Evolutionary conservation across 768 basidiomycete species (phyloP), one percentile per base, ranked within the genome.

Genomic region (Boletus rufocinnamomeus): DNA sequence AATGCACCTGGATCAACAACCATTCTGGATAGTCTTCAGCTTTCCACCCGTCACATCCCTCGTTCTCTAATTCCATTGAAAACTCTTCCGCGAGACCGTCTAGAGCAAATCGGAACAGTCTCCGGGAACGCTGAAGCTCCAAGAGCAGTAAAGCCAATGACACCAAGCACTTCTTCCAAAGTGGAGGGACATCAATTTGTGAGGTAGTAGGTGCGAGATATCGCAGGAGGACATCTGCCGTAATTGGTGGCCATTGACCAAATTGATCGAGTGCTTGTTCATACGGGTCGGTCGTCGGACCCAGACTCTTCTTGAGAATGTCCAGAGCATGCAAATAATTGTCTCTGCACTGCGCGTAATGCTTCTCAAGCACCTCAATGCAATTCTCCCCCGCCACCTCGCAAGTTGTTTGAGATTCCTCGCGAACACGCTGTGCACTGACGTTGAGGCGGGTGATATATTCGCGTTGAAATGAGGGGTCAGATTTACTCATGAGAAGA

Each of bases 1-100:
- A 30, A 49, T 43, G 27, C 25, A 77, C 75, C 67, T 81, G 79
- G 17, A 81, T 74, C 32, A 80, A 60, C 0, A 79, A 63, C 80
- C 79, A 81, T 53, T 78, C 77, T 3, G 73, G 66, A 59, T 73
- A 56, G 6, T 48, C 48, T 25, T 57, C 54, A 2, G 58, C 37
- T 30, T 60, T 38, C 59, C 62, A 63, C 19, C 54, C 63, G 16
- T 65, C 52, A n/a, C 52, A 62, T 16, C 60, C 63, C 9, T 54
- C 49, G n/a, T 63, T 68, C 37, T 62, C 57, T 4, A 69, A 41
- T 46, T 70, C 69, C 45, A 56, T 66, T 28, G 37, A 63, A 38
- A 76, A 68, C 13, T 76, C 76, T 10, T 72, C 72, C 17, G 58
- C 52, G 6, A 66, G 66, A 14, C 54, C 41, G 3, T 59, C 59